phyloP scores from a whole-genome alignment of 2,329 filamentous ascomycete species.

The Ophiosphaerella narmari region DNA sequence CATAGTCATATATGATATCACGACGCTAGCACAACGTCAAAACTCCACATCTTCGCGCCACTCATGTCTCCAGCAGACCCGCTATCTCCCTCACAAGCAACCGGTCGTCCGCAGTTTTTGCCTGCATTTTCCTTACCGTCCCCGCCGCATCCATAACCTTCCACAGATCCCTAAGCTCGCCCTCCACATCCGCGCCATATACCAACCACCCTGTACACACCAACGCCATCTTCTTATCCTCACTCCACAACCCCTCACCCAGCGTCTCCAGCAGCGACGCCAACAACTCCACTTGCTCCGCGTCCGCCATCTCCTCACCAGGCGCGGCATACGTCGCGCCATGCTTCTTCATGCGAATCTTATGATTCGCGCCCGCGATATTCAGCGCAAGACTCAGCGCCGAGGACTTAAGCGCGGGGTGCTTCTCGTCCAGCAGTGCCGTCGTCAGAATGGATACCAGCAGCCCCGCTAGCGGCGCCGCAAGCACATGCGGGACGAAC shows the following conservation, averaged over 20 bases:
- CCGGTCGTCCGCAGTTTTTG: constrained; percentile 31
- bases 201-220: constrained; percentile 76
- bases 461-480: constrained; percentile 53
- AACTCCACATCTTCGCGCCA: too few species aligned
- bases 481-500: constrained; percentile 68
- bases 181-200: constrained; percentile 70
- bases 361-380: constrained; percentile 71
- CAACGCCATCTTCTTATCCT: constrained; percentile 77
- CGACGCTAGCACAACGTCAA: too few species aligned
- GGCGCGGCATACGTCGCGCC: constrained; percentile 20
- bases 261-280: constrained; percentile 82
- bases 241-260: constrained; percentile 55
- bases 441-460: constrained; percentile 73
- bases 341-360: constrained; percentile 62
- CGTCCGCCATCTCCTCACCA: constrained; percentile 60
- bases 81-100: constrained; percentile 44
- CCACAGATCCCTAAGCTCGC: constrained; percentile 80
- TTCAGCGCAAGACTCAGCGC: constrained; percentile 86
- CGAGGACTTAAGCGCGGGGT: constrained; percentile 76
- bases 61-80: constrained; percentile 32
- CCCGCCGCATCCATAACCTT: constrained; percentile 74
- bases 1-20: too few species aligned
- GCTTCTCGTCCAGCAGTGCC: constrained; percentile 76
- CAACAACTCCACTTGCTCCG: constrained; percentile 78
- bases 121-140: constrained; percentile 54